These are phyloP conservation scores for Macrophomina phaseolina DNA, from an alignment of 2,329 filamentous ascomycete species.

Conservation along the genomic window DNA sequence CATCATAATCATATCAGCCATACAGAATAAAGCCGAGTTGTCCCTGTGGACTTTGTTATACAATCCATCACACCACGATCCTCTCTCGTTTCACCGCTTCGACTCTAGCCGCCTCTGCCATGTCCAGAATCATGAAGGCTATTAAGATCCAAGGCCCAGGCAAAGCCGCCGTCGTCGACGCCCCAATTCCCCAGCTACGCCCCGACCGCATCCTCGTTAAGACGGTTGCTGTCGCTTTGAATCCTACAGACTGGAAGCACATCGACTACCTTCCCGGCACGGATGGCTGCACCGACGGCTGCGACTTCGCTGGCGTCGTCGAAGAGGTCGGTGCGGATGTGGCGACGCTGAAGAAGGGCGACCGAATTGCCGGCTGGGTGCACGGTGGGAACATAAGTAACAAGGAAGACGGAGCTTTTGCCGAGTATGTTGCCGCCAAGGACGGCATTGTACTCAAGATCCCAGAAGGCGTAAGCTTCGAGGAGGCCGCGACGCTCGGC, in stretches of 20 bases:
- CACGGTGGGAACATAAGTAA: constrained; percentile 52
- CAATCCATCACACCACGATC: too few species aligned
- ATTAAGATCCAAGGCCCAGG: constrained; percentile 1
- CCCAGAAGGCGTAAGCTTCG: constrained; percentile 54
- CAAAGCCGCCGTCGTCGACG: constrained; percentile 36
- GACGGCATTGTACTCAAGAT: constrained; percentile 55
- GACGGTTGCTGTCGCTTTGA: constrained; percentile 51
- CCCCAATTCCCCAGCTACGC: constrained; percentile 27
- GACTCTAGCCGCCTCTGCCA: too few species aligned
- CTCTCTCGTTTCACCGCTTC: too few species aligned
- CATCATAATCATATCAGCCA: too few species aligned
- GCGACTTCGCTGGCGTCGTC: constrained; percentile 60
- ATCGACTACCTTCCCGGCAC: constrained; percentile 40
- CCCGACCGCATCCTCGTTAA: constrained; percentile 28
- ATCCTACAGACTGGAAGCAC: constrained; percentile 61
- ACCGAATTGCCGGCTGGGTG: constrained; percentile 57
- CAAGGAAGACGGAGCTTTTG: constrained; percentile 59
- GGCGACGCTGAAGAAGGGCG: constrained; percentile 57
- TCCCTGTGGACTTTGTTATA: too few species aligned
- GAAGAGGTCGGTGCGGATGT: constrained; percentile 58
- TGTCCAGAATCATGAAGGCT: background rate
- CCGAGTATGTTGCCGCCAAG: constrained; percentile 60
- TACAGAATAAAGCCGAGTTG: too few species aligned
- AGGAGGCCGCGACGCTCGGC: constrained; percentile 60
- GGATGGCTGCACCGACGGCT: constrained; percentile 53